phyloP scores from a whole-genome alignment of 2,329 filamentous ascomycete species.

The Phyllachora maydis region DNA sequence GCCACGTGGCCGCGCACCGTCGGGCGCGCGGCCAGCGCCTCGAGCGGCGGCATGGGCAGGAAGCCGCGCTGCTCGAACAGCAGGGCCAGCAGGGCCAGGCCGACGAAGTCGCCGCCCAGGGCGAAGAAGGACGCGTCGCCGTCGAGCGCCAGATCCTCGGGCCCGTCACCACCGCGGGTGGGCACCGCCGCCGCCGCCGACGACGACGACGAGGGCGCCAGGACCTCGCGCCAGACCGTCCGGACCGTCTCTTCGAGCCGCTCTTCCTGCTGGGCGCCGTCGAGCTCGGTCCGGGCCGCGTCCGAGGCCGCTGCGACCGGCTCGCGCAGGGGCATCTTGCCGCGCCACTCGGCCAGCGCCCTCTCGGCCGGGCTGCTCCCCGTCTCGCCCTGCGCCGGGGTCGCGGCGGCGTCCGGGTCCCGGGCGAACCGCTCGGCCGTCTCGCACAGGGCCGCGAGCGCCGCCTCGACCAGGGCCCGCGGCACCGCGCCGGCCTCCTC shows the following conservation, averaged over 20 bases:
- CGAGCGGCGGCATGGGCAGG: slow-evolving; percentile 2
- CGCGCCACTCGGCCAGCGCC: slow-evolving; percentile 1
- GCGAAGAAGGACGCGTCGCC: slow-evolving; percentile 5
- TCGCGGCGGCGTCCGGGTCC: slow-evolving; percentile 2
- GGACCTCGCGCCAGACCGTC: slow-evolving; percentile 4
- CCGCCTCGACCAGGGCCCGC: slow-evolving; percentile 4
- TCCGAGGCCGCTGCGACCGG: background rate
- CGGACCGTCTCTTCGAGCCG: slow-evolving; percentile 3
- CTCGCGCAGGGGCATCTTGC: slow-evolving; percentile 3
- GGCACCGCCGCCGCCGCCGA: background rate
- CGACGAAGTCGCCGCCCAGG: slow-evolving; percentile 12
- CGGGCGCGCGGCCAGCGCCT: slow-evolving; percentile 4
- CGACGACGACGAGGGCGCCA: slow-evolving; percentile 1
- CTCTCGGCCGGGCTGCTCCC: too few species aligned
- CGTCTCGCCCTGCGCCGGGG: slow-evolving; percentile 1
- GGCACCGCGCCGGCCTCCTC: slow-evolving; percentile 4
- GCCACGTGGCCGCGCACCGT: slow-evolving; percentile 6
- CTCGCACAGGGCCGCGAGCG: slow-evolving; percentile 5
- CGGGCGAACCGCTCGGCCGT: slow-evolving; percentile 4
- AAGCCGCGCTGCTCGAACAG: slow-evolving; percentile 3
- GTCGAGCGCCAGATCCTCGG: slow-evolving; percentile 1
- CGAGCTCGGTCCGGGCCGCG: background rate
- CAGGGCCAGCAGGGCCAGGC: slow-evolving; percentile 5
- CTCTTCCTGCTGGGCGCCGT: background rate
- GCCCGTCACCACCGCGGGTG: background rate